Base-by-base conservation (phyloP, 257 asterid species). In the Solanum dulcamara region DNA sequence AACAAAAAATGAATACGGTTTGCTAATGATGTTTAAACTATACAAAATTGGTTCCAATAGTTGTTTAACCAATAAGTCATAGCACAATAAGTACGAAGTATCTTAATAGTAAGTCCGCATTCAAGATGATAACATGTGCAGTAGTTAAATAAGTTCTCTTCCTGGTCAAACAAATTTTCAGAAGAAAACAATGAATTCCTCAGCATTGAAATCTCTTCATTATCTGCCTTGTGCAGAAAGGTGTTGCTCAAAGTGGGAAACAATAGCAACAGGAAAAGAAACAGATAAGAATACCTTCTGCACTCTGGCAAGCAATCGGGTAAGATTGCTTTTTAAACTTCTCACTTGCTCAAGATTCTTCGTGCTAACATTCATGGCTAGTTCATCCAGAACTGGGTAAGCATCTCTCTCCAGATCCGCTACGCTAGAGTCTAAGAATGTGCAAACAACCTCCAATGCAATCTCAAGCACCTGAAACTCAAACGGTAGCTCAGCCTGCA, bases 401-500 rank as follows among this genome's bases (percentile, higher is more conserved):
- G 99, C 99, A 84, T 90, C 97, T 87, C 93, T 90, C 92, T 97
- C 99, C 50, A 97, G 97, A 74, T 97, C 98, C 0, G 95, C 94
- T 42, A 93, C 99, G 77, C 90, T 94, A 46, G 95, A 81, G 85
- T 97, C 98, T 88, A 97, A 88, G 86, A 87, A 95, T 7, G 93
- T 90, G 89, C 99, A 97, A 8, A 97, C 98, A 80, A 95, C 98
- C 91, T 97, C 98, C 80, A 97, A 88, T 15, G 99, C 99, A 83
- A 95, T 92, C 91, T 97, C 99, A 82, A 97, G 91, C 83, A 97
- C 99, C 91, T 97, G 99, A 90, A 97, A 97, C 93, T 97, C 99
- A 64, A 97, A 97, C 67, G 99, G 99, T 66, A 97, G 99, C 88
- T 95, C 98, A 53, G 93, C 95, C 87, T 93, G 98, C 93, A 89